These are phyloP conservation scores for Cystodermella granulosa DNA, from an alignment of 1,284 basidiomycete species.

Conservation along the genomic window DNA sequence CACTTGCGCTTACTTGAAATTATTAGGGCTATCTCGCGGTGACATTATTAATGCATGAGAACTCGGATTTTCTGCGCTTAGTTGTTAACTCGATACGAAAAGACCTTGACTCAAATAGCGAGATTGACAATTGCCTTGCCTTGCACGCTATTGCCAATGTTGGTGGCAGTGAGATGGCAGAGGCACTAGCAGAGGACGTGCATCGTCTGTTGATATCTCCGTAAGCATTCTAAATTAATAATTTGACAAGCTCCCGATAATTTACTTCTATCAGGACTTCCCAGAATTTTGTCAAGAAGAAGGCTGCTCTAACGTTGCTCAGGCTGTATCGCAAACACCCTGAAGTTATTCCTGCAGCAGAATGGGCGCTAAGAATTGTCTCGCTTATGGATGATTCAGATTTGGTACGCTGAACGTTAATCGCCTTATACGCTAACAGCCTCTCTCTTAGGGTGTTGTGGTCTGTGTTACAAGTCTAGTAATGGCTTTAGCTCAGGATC, in stretches of 20 bases:
- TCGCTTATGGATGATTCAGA: conserved; percentile 93
- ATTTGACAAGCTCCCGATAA: background rate
- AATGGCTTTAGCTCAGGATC: conserved; percentile 92
- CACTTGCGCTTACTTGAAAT: conserved; percentile 9
- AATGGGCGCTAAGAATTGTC: conserved; percentile 94
- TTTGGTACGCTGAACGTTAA: conserved; percentile 48
- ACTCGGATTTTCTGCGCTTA: conserved; percentile 90
- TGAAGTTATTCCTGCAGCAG: conserved; percentile 84
- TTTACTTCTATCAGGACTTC: conserved; percentile 67
- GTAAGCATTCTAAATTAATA: conserved; percentile 52
- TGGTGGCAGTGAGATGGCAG: conserved; percentile 97
- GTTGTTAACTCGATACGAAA: conserved; percentile 98
- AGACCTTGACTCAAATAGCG: conserved; percentile 91
- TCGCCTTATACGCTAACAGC: conserved; percentile 8
- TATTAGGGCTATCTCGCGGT: conserved; percentile 91
- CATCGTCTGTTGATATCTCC: conserved; percentile 94
- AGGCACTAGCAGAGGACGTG: conserved; percentile 87
- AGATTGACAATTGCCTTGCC: conserved; percentile 93
- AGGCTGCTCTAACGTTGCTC: conserved; percentile 91
- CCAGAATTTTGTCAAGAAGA: conserved; percentile 94
- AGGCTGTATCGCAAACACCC: conserved; percentile 95
- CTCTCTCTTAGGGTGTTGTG: conserved; percentile 72
- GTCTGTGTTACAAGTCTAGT: conserved; percentile 90
- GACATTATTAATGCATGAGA: conserved; percentile 96
- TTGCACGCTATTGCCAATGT: conserved; percentile 98